Evolutionary conservation across 2,329 filamentous ascomycete genomes (phyloP), one percentile per base, ranked within the genome.

Genomic region (Biscogniauxia sp.): DNA sequence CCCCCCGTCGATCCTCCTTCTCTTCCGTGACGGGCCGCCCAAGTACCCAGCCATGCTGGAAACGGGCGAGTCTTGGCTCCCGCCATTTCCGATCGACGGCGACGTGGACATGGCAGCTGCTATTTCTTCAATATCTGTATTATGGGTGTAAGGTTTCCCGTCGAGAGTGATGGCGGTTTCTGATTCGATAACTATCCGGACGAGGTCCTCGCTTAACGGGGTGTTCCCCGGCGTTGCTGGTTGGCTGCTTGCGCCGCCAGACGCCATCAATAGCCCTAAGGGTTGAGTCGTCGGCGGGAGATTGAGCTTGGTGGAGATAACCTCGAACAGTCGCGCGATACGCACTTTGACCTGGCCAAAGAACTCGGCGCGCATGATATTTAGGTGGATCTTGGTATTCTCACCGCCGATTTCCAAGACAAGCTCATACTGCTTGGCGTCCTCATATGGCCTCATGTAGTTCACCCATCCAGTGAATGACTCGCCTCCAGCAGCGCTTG

Each of bases 381-480:
- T 65, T 4, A 70, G 54, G 56, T 69, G 64, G 13, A 71, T 25
- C 54, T 68, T 72, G 2, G 86, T 90, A 56, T 81, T 81, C 68
- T 92, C 89, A 52, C 82, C 82, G 19, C 88, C 87, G 55, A 96
- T 89, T 73, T 98, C 92, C 1, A 97, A 78, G 25, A 98, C 82
- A 20, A 97, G 82, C 72, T 93, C 90, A 61, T 86, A 82, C 0
- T 89, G 77, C 20, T 81, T 81, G 57, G 91, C 87, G 73, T 97
- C 93, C n/a, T 92, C 87, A 69, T 89, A 96, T 0, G 94, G 94
- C 5, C 94, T 87, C 15, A 91, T 86, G 69, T 98, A 98, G 64
- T 86, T 86, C 26, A 96, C 86, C 80, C 85, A 90, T 50, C 76
- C 76, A 17, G 73, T 69, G 28, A 76, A 58, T 32, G 74, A 68